Evolutionary conservation across 768 basidiomycete species (phyloP).

Genomic region (Mycena galericulata): DNA sequence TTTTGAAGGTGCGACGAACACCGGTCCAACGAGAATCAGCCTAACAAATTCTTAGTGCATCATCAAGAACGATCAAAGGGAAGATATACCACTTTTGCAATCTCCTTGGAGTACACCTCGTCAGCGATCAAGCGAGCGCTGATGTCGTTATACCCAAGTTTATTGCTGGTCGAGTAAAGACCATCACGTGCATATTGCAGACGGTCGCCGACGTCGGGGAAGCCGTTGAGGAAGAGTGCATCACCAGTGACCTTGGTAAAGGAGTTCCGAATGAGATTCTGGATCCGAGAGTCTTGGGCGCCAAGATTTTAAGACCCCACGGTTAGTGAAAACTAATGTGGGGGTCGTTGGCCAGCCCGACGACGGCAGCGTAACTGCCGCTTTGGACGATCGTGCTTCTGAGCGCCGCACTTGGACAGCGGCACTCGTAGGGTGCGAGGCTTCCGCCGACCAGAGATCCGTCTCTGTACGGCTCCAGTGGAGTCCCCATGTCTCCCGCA

Average conservation of each 20-base stretch:
- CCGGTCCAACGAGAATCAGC: slow-evolving; percentile 2
- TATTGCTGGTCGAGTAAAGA: neutral
- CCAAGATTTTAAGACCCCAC: neutral
- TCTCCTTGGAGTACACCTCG: neutral
- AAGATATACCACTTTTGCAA: neutral
- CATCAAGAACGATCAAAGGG: neutral
- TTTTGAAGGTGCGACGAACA: neutral
- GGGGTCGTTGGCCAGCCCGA: neutral
- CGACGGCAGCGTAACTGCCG: neutral
- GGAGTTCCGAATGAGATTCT: neutral
- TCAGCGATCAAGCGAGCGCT: neutral
- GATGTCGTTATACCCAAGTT: neutral
- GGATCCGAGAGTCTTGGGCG: slow-evolving; percentile 1
- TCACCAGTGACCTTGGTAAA: neutral
- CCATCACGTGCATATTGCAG: neutral
- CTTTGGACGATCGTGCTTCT: neutral
- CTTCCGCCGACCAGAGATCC: neutral
- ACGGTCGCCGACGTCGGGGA: slow-evolving; percentile 3
- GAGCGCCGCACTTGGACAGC: neutral
- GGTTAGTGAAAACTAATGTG: neutral
- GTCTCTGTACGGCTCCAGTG: too few relatives aligned
- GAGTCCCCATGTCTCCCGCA: too few relatives aligned
- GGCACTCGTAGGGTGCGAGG: neutral
- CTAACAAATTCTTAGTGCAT: neutral
- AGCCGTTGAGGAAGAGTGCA: neutral